These are phyloP conservation scores for Tranzscheliella williamsii DNA, from an alignment of 1,284 basidiomycete species.

Conservation along the genomic window DNA sequence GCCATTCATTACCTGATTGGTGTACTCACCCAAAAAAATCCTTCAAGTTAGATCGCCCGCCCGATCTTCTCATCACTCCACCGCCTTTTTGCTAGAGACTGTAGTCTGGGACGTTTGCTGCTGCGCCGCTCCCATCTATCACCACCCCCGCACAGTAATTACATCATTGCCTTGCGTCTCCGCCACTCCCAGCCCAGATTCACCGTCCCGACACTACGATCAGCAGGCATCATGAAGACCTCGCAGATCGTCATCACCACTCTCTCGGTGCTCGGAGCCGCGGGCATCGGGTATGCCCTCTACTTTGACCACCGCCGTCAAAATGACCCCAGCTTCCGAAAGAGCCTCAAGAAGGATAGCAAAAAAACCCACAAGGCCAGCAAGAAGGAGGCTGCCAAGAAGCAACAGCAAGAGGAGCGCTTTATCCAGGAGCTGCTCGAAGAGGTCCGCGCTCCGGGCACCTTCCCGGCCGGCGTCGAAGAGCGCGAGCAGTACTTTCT, in stretches of 20 bases:
- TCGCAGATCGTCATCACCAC: conserved; percentile 37
- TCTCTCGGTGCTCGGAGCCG: conserved; percentile 44
- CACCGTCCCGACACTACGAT: too few relatives aligned
- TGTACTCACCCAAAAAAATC: too few relatives aligned
- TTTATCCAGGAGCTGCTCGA: conserved; percentile 46
- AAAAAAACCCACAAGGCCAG: conserved; percentile 68
- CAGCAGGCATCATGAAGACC: conserved; percentile 36
- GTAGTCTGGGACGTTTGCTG: too few relatives aligned
- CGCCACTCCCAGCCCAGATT: too few relatives aligned
- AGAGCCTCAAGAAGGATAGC: conserved; percentile 76
- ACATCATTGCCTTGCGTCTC: too few relatives aligned
- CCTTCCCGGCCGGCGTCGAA: conserved; percentile 69
- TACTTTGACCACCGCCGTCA: conserved; percentile 96
- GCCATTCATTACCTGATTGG: too few relatives aligned
- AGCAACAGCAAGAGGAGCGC: conserved; percentile 38
- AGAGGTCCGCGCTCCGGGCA: conserved; percentile 40
- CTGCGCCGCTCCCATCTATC: too few relatives aligned
- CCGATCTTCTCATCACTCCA: too few relatives aligned
- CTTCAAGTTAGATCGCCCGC: too few relatives aligned
- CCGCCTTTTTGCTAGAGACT: too few relatives aligned
- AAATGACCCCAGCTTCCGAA: conserved; percentile 84
- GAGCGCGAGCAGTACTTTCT: conserved; percentile 73
- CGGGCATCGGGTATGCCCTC: conserved; percentile 54
- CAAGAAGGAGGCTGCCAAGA: conserved; percentile 62
- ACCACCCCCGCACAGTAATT: too few relatives aligned